Base-by-base conservation (phyloP, 305 asterid genomes). In the Solanum hybrid region DNA sequence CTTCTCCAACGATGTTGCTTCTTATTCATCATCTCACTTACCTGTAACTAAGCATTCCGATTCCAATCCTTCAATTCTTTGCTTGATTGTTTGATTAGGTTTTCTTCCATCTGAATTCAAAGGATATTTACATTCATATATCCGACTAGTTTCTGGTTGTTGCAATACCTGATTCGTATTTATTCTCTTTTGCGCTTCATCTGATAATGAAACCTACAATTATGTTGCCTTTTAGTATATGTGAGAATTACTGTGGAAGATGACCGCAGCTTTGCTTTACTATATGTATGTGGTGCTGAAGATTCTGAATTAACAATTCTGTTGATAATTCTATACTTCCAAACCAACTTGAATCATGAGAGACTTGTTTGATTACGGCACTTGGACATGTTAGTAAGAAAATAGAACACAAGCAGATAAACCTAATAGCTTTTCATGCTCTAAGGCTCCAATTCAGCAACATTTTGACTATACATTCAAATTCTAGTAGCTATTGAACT, bases 11-110 rank as follows among this genome's bases (percentile, higher is more conserved):
- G 96, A 94, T 13, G 89, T 85, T 71, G 89, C 93, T 60, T 73
- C 92, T 3, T 88, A 94, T 22, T 88, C 96, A 31, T 91, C 96
- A 24, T 91, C 93, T 24, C 89, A 93, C 69, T 94, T 97, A 90
- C 97, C 98, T 64, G 98, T 97, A 91, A 91, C 34, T 51, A 38
- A 88, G n/a, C 60, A 20, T 31, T 80, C 24, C n/a, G 24, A 40
- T 37, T 81, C 26, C 27, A 66, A 26, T 31, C 71, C 86, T 40
- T 81, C 86, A 40, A 24, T 38, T 80, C 77, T 1, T 38, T 26
- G 14, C 22, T 38, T 71, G 34, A 11, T 71, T 10, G 34, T 69
- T 69, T 66, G 31, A 69, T 69, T 71, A 71, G 31, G 17, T 71
- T 71, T 71, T 12, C 35, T 71, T 71, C 78, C 78, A 71, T 66